Evolutionary conservation across 345 rosid species (phyloP).

Genomic region (Rhodamnia argentea): DNA sequence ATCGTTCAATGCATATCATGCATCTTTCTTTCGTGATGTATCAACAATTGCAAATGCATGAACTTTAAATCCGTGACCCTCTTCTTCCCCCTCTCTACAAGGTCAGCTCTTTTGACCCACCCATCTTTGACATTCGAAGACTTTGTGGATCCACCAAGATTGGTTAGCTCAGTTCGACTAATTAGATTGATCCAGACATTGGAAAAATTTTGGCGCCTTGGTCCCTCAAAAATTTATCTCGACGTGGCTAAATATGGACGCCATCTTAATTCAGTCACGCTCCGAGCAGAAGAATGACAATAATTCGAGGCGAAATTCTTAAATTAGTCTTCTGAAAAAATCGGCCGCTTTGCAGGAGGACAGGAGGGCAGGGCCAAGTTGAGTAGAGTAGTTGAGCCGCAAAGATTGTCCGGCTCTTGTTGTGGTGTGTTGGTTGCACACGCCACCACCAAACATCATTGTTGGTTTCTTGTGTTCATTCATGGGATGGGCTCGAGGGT

Average conservation of each 20-base stretch:
- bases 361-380: no score
- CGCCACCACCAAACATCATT: not conserved
- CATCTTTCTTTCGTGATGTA: no score
- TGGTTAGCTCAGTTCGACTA: not conserved
- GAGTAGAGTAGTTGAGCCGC: no score
- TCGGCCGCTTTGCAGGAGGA: no score
- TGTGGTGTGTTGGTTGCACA: not conserved
- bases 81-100: not conserved
- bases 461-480: not conserved
- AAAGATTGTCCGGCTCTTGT: no score
- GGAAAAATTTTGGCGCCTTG: not conserved
- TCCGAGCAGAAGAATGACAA: not conserved
- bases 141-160: not conserved
- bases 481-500: not conserved
- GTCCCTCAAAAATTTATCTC: not conserved
- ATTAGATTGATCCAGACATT: not conserved
- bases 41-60: not conserved
- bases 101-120: not conserved
- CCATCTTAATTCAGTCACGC: not conserved
- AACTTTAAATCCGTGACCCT: not conserved
- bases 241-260: not conserved
- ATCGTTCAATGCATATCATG: no score
- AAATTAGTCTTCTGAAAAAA: no score
- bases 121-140: not conserved
- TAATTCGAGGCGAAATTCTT: not conserved